These are phyloP conservation scores for Gossypium davidsonii DNA, from an alignment of 441 rosid genomes.

Conservation along the genomic window DNA sequence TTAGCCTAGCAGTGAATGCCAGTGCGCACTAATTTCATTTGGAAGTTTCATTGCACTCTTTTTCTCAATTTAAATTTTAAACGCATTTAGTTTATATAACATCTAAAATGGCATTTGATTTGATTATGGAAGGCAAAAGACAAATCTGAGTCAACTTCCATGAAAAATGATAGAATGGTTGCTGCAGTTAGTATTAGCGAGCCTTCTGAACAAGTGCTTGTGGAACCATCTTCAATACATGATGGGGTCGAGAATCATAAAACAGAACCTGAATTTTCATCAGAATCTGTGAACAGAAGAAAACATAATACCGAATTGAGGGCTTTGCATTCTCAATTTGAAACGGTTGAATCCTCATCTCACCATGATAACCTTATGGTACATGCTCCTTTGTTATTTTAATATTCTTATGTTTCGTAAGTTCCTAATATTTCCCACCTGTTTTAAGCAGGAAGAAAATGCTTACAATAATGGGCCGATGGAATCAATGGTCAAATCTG, in stretches of 20 bases:
- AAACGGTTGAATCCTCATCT: conserved; percentile 26
- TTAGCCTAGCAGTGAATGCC: not conserved
- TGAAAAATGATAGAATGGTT: conserved; percentile 18
- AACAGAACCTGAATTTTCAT: conserved; percentile 24
- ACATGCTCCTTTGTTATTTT: conserved; percentile 14
- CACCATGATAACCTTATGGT: conserved; percentile 32
- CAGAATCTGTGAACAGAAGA: conserved; percentile 21
- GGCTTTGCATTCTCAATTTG: conserved; percentile 18
- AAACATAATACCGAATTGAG: conserved; percentile 20
- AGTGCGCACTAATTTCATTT: not conserved
- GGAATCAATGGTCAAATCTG: conserved; percentile 23
- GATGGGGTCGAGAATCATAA: conserved; percentile 21
- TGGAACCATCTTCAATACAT: conserved; percentile 18
- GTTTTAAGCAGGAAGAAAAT: conserved; percentile 27
- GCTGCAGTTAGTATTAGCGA: conserved; percentile 3
- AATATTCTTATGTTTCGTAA: conserved; percentile 7
- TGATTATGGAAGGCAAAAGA: conserved; percentile 37
- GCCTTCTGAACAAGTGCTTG: conserved; percentile 20
- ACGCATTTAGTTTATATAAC: not conserved
- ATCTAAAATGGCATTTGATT: conserved; percentile 22
- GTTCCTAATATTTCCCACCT: conserved; percentile 10
- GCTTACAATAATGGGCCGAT: conserved; percentile 18
- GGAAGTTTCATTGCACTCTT: not conserved
- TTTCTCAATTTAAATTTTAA: not conserved
- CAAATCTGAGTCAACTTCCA: conserved; percentile 26